Evolutionary conservation across 306 rosid species (phyloP).

Genomic region (Dalbergia oliveri): DNA sequence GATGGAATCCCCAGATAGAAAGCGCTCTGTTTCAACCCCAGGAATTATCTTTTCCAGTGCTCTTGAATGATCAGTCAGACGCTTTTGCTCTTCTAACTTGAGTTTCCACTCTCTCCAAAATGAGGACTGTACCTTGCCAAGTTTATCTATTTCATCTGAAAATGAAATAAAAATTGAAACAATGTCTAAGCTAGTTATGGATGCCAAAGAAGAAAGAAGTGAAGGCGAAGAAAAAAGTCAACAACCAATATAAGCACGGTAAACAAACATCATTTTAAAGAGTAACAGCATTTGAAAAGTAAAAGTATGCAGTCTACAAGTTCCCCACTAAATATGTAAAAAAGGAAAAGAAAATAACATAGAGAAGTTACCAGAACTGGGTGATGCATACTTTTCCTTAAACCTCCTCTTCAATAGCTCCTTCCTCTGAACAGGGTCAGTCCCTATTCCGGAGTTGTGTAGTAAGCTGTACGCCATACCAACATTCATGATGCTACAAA

Average conservation of each 20-base stretch:
- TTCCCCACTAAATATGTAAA: constrained; percentile 22
- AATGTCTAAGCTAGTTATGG: constrained; percentile 22
- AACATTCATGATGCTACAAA: constrained; percentile 84
- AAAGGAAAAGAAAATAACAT: constrained; percentile 30
- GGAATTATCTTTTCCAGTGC: constrained; percentile 84
- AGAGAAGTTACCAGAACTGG: constrained; percentile 64
- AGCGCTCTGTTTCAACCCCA: constrained; percentile 87
- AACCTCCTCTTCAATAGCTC: constrained; percentile 79
- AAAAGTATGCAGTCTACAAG: constrained; percentile 25
- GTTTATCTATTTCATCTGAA: constrained; percentile 78
- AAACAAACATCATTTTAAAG: constrained; percentile 31
- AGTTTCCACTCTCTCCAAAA: constrained; percentile 99
- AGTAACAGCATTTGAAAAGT: neutral
- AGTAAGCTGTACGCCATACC: constrained; percentile 90
- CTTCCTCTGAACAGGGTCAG: constrained; percentile 74
- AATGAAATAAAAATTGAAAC: constrained; percentile 20
- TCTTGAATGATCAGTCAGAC: constrained; percentile 81
- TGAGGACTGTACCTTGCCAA: constrained; percentile 82
- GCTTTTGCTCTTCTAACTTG: constrained; percentile 91
- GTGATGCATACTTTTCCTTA: constrained; percentile 74
- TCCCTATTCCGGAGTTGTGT: constrained; percentile 76
- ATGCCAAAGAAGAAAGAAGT: constrained; percentile 33
- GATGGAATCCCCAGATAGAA: constrained; percentile 79
- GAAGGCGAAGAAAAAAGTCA: constrained; percentile 27
- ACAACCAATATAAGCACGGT: constrained; percentile 37